A percentile compares a stretch with the other conserved stretches of the same genome.
Conservation (phyloP, 805 yeast species). For the Lipomyces lipofer region DNA sequence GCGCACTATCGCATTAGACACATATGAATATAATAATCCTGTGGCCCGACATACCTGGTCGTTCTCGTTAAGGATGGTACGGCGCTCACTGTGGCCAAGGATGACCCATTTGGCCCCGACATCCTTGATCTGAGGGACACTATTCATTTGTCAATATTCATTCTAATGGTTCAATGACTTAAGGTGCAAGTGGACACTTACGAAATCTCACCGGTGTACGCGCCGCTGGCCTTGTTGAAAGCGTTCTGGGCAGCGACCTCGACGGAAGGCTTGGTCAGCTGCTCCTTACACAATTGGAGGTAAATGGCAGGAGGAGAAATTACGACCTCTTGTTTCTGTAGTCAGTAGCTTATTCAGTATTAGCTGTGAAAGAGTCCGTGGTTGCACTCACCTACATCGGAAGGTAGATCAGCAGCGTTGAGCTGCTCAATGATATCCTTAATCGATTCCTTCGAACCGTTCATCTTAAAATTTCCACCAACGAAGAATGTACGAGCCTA, state of each 20-base stretch:
- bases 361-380: neutral
- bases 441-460: slow-evolving; percentile 88
- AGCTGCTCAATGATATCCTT: slow-evolving; percentile 78
- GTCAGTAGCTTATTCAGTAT: neutral
- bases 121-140: slow-evolving; percentile 81
- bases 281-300: slow-evolving; percentile 71
- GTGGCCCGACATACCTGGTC: slow-evolving; percentile 51
- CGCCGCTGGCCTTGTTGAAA: slow-evolving; percentile 86
- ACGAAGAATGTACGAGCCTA: slow-evolving; percentile 93
- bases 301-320: slow-evolving; percentile 96
- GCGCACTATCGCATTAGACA: neutral
- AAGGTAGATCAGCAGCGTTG: slow-evolving; percentile 73
- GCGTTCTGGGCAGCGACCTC: slow-evolving; percentile 89
- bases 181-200: slow-evolving; percentile 7
- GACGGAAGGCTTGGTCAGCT: slow-evolving; percentile 67
- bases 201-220: slow-evolving; percentile 96
- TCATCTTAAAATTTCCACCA: slow-evolving; percentile 99
- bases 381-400: slow-evolving; percentile 53
- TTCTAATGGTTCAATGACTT: too few relatives aligned
- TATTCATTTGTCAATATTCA: neutral
- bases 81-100: slow-evolving; percentile 98
- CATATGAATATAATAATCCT: too few relatives aligned
- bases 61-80: slow-evolving; percentile 85
- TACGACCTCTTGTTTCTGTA: slow-evolving; percentile 60
- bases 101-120: slow-evolving; percentile 92